Conservation (phyloP, 1,139 yeast genomes). For the Candida sp. region DNA sequence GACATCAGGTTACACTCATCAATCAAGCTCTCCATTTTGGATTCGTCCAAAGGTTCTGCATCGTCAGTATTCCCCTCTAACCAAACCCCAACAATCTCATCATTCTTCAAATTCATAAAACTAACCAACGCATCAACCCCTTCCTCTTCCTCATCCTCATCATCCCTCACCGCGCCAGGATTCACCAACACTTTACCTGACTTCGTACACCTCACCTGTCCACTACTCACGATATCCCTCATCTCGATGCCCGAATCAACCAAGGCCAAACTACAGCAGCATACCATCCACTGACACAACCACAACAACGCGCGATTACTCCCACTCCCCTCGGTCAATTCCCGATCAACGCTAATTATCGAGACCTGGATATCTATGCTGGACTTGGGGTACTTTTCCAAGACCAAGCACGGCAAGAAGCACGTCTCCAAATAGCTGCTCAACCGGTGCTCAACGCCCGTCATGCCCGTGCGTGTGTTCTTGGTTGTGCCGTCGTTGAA, state of each 20-base stretch:
- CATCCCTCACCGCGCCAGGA: conserved; percentile 9
- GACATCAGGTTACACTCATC: conserved; percentile 49
- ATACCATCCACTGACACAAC: conserved; percentile 49
- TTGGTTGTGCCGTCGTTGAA: conserved; percentile 20
- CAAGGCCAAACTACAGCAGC: conserved; percentile 73
- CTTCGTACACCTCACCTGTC: conserved; percentile 42
- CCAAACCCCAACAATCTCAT: conserved; percentile 62
- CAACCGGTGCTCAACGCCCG: conserved; percentile 54
- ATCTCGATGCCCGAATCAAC: conserved; percentile 86
- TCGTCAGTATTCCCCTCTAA: conserved; percentile 40
- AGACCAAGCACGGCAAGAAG: conserved; percentile 61
- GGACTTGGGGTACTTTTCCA: conserved; percentile 86
- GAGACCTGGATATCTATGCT: conserved; percentile 83
- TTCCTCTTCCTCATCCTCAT: conserved; percentile 19
- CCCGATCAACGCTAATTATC: conserved; percentile 45
- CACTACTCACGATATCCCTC: conserved; percentile 78
- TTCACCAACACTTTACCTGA: conserved; percentile 19
- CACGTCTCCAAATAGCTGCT: conserved; percentile 63
- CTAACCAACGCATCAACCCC: conserved; percentile 49
- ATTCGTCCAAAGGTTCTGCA: conserved; percentile 23
- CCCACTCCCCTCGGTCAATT: conserved; percentile 25
- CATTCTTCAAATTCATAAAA: conserved; percentile 56
- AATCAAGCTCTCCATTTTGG: conserved; percentile 29
- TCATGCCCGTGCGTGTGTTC: conserved; percentile 37
- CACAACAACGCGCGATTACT: conserved; percentile 39